phyloP scores from a whole-genome alignment of 2,329 filamentous ascomycete species.

The Remersonia thermophila region DNA sequence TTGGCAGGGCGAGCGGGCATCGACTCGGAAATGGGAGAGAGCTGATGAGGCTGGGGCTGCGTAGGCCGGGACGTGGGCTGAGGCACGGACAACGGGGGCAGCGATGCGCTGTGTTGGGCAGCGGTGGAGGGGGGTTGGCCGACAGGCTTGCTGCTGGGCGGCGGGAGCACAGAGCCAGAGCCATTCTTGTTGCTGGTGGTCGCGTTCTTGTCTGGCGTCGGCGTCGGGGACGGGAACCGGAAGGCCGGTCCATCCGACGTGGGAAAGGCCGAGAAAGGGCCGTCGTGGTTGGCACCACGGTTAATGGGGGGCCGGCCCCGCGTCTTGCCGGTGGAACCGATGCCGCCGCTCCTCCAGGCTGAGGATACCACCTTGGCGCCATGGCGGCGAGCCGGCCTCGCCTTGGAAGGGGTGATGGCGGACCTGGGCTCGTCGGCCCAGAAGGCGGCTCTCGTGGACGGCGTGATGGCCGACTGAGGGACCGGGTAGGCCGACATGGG shows the following conservation, averaged over 20 bases:
- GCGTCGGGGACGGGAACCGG: slow-evolving; percentile 22
- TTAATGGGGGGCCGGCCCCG: slow-evolving; percentile 71
- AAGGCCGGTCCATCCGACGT: slow-evolving; percentile 41
- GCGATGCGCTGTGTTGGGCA: background rate
- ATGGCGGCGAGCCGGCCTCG: slow-evolving; percentile 49
- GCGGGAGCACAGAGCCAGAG: background rate
- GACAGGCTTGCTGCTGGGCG: slow-evolving; percentile 1
- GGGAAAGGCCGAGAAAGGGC: slow-evolving; percentile 56
- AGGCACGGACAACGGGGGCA: slow-evolving; percentile 3
- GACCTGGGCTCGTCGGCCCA: slow-evolving; percentile 62
- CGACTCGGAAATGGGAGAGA: slow-evolving; percentile 11
- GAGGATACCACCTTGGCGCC: slow-evolving; percentile 79
- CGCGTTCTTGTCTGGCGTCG: slow-evolving; percentile 5
- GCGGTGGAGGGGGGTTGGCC: background rate
- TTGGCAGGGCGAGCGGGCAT: slow-evolving; percentile 16
- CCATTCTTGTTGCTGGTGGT: background rate
- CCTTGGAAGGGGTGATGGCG: slow-evolving; percentile 55
- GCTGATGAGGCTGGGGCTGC: background rate
- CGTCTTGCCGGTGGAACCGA: slow-evolving; percentile 54
- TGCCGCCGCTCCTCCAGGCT: slow-evolving; percentile 64
- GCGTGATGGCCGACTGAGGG: slow-evolving; percentile 67
- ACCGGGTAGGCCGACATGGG: slow-evolving; percentile 60
- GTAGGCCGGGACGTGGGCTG: background rate
- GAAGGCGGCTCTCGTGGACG: slow-evolving; percentile 40
- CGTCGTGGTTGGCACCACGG: slow-evolving; percentile 37